Conservation (phyloP, 306 rosid species). For the Acacia melanoxylon region DNA sequence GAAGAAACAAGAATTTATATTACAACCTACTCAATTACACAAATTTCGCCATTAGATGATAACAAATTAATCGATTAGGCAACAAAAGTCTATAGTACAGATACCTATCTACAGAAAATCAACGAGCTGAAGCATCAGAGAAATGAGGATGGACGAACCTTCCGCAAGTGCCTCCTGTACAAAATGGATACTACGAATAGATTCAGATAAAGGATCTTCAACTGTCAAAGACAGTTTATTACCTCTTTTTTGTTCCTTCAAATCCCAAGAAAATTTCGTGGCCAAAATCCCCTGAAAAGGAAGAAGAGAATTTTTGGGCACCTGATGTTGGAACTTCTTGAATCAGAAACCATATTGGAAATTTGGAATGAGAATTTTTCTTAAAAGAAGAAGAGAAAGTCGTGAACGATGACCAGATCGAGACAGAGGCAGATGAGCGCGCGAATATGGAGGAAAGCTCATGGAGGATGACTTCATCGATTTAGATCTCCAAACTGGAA, state of each 20-base stretch:
- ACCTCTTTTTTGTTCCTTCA: slow-evolving; percentile 52
- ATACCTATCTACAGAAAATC: slow-evolving; percentile 11
- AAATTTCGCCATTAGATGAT: background rate
- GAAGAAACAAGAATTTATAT: no score
- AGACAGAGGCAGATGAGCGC: no score
- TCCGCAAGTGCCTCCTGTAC: slow-evolving; percentile 78
- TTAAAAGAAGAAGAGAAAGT: background rate
- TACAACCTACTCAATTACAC: no score
- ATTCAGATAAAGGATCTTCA: slow-evolving; percentile 66
- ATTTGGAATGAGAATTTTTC: slow-evolving; percentile 79
- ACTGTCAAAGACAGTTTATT: slow-evolving; percentile 39
- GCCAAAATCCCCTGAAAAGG: slow-evolving; percentile 51
- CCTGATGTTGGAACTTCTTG: slow-evolving; percentile 64
- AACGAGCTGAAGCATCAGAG: slow-evolving; percentile 13
- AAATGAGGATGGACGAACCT: slow-evolving; percentile 53
- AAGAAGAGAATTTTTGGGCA: background rate
- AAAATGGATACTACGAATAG: slow-evolving; percentile 66
- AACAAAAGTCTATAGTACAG: background rate
- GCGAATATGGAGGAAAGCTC: no score
- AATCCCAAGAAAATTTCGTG: slow-evolving; percentile 50
- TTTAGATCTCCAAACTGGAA: no score
- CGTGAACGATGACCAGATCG: no score
- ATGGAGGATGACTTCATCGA: background rate
- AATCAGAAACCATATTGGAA: slow-evolving; percentile 87
- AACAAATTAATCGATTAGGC: background rate